These are phyloP conservation scores for Naganishia antarctica DNA, from an alignment of 768 basidiomycete species.

Conservation along the genomic window DNA sequence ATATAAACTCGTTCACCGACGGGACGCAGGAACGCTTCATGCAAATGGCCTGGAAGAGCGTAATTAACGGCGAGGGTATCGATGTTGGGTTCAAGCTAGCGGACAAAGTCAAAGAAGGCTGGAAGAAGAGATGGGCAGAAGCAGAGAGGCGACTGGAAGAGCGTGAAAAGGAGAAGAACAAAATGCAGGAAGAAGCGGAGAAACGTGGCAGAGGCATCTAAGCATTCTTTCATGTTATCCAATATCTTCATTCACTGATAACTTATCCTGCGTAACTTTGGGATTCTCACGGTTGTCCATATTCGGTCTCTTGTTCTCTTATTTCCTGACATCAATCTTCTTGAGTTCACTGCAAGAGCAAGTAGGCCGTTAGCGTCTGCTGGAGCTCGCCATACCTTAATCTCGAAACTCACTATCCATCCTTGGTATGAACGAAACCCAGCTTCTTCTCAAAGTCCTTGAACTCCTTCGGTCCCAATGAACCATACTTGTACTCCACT, in stretches of 20 bases:
- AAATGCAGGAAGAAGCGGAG: conserved; percentile 10
- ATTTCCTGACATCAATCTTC: conserved; percentile 19
- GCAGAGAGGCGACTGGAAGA: conserved; percentile 8
- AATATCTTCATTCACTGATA: too few relatives aligned
- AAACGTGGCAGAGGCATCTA: background rate
- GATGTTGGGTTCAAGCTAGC: conserved; percentile 5
- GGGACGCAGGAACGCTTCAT: conserved; percentile 15
- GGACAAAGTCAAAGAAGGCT: conserved; percentile 12
- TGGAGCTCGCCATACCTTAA: too few relatives aligned
- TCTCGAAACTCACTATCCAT: conserved; percentile 23
- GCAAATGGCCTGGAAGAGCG: conserved; percentile 16
- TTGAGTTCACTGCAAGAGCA: conserved; percentile 5
- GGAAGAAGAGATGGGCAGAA: conserved; percentile 17
- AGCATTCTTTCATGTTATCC: background rate
- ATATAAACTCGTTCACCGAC: conserved; percentile 12
- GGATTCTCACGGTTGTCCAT: too few relatives aligned
- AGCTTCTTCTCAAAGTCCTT: conserved; percentile 30
- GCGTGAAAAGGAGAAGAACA: conserved; percentile 16
- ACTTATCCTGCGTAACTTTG: too few relatives aligned
- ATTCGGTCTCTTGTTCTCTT: too few relatives aligned
- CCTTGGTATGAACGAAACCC: conserved; percentile 18
- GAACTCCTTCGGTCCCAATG: conserved; percentile 26
- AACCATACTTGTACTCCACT: conserved; percentile 30
- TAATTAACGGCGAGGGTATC: background rate
- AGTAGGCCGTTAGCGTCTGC: background rate